These are phyloP conservation scores for Tranzscheliella williamsii DNA, from an alignment of 1,284 basidiomycete species.

Conservation along the genomic window DNA sequence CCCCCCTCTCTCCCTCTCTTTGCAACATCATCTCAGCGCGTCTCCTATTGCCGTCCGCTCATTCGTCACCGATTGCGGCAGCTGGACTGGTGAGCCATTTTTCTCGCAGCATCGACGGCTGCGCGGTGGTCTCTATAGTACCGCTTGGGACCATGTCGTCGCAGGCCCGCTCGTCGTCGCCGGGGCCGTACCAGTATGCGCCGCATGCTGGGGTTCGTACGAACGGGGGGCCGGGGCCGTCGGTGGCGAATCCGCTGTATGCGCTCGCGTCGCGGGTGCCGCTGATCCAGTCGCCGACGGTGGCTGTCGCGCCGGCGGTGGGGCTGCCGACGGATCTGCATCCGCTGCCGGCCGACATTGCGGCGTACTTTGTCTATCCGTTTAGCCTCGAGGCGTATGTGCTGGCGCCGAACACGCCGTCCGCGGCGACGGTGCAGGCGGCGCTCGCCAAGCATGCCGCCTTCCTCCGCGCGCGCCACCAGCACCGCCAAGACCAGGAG, in stretches of 20 bases:
- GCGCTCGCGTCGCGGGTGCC: constrained; percentile 35
- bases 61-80: too few species aligned
- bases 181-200: not conserved
- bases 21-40: too few species aligned
- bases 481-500: constrained; percentile 9
- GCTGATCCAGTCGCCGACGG: constrained; percentile 45
- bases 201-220: too few species aligned
- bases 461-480: constrained; percentile 17
- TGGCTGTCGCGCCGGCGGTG: constrained; percentile 26
- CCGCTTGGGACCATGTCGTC: too few species aligned
- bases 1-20: too few species aligned
- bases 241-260: constrained; percentile 38
- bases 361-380: constrained; percentile 52
- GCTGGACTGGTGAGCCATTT: too few species aligned
- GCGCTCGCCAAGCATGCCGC: constrained; percentile 14
- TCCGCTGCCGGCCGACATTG: constrained; percentile 44
- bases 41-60: too few species aligned
- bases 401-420: constrained; percentile 27
- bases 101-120: too few species aligned
- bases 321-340: constrained; percentile 34
- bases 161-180: not conserved
- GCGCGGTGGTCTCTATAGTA: too few species aligned
- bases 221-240: too few species aligned
- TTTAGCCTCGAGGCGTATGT: constrained; percentile 51
- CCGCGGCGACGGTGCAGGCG: constrained; percentile 15